Conservation (phyloP, 768 basidiomycete species). For the Coprinopsis sp. region DNA sequence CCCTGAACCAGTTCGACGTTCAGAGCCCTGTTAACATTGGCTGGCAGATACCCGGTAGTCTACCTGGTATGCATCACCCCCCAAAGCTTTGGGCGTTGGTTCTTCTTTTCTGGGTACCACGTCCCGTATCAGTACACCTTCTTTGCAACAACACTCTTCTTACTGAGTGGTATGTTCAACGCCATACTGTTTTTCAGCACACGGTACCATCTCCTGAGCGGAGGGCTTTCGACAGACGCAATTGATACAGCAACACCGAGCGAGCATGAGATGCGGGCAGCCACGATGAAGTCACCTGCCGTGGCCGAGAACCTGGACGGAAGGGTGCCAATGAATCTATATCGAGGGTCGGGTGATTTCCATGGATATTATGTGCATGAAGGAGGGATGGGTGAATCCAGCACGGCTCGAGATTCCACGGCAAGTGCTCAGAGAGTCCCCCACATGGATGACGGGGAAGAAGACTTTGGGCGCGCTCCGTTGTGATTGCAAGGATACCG, state of each 20-base stretch:
- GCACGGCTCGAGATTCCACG: not conserved
- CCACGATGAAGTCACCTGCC: no score
- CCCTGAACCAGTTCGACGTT: not conserved
- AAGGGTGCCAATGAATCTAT: no score
- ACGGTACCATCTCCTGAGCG: constrained; percentile 2
- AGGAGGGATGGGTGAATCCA: not conserved
- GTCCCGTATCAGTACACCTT: constrained; percentile 4
- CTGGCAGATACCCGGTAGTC: constrained; percentile 9
- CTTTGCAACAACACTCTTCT: constrained; percentile 1
- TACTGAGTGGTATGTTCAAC: constrained; percentile 8
- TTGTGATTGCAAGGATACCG: no score
- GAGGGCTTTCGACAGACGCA: not conserved
- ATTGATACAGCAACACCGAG: not conserved
- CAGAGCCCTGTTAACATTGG: not conserved
- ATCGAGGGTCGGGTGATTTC: no score
- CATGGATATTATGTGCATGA: not conserved
- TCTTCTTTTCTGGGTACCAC: not conserved
- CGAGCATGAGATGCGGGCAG: not conserved
- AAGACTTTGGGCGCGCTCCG: not conserved
- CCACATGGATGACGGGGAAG: not conserved
- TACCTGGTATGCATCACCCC: constrained; percentile 9
- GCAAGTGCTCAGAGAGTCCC: not conserved
- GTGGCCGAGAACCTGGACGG: no score
- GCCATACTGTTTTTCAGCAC: constrained; percentile 10
- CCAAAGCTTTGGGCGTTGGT: constrained; percentile 5